A percentile compares a stretch with the other conserved stretches of the same genome.
Conservation (phyloP, 257 asterid species). For the Jacaranda copaia region DNA sequence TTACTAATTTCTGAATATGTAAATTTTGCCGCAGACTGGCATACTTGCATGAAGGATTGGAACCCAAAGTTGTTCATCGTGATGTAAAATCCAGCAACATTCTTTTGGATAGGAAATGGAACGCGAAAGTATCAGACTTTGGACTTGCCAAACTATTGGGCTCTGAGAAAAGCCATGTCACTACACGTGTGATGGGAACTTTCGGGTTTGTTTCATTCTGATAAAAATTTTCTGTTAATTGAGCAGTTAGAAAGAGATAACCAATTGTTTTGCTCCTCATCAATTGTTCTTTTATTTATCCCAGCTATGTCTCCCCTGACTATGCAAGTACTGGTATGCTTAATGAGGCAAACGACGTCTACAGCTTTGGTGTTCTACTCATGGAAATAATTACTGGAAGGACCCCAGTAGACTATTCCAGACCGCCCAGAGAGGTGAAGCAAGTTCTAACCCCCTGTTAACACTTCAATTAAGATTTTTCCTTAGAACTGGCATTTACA, state of each 20-base stretch:
- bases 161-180: slow-evolving; percentile 91
- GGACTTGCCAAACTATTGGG: slow-evolving; percentile 95
- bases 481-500: background rate
- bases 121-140: slow-evolving; percentile 89
- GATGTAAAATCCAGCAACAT: slow-evolving; percentile 98
- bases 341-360: slow-evolving; percentile 90
- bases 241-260: background rate
- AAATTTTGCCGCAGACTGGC: slow-evolving; percentile 65
- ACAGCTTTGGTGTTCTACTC: slow-evolving; percentile 93
- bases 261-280: background rate
- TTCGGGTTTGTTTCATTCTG: slow-evolving; percentile 76
- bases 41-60: slow-evolving; percentile 97
- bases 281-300: slow-evolving; percentile 25
- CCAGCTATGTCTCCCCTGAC: slow-evolving; percentile 98
- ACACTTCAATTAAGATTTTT: too few species aligned
- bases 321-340: slow-evolving; percentile 99
- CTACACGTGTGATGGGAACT: slow-evolving; percentile 99
- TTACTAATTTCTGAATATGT: slow-evolving; percentile 2
- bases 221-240: background rate
- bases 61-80: slow-evolving; percentile 98
- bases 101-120: slow-evolving; percentile 90
- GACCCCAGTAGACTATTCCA: slow-evolving; percentile 94
- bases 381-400: slow-evolving; percentile 94
- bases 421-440: slow-evolving; percentile 91
- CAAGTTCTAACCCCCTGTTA: background rate